Evolutionary conservation across 169 alveolate species (phyloP).

Genomic region (Amoebophrya sp.): DNA sequence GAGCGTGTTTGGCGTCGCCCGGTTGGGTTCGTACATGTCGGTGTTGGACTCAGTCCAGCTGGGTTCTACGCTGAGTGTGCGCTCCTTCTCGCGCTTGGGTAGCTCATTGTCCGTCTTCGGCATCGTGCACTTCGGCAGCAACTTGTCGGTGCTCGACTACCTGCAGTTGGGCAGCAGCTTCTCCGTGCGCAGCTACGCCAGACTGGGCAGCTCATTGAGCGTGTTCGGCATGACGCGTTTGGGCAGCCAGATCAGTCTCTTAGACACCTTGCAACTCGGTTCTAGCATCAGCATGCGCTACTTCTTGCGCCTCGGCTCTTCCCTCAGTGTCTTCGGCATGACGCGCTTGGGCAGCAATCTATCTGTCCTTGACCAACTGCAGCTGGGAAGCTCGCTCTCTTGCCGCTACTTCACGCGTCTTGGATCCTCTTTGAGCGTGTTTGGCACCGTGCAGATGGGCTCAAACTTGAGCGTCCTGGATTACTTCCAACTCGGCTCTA

Average conservation of each 20-base stretch:
- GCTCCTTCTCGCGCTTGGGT: conserved; percentile 36
- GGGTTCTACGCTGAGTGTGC: background rate
- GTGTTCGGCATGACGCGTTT: background rate
- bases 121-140: conserved; percentile 26
- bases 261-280: background rate
- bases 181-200: conserved; percentile 29
- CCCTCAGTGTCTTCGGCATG: conserved; percentile 32
- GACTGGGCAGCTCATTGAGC: background rate
- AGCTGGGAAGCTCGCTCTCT: conserved; percentile 28
- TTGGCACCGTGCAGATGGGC: background rate
- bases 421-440: background rate
- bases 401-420: conserved; percentile 19
- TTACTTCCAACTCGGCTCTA: background rate
- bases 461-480: background rate
- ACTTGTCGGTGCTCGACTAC: background rate
- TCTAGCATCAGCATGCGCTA: background rate
- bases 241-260: background rate
- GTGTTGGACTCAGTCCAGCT: conserved; percentile 26
- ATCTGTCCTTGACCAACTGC: background rate
- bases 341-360: conserved; percentile 28
- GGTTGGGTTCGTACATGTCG: conserved; percentile 1
- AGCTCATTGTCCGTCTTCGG: conserved; percentile 36
- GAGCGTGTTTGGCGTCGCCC: background rate
- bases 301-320: background rate
- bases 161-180: conserved; percentile 12